A percentile compares a stretch with the other conserved stretches of the same genome.
Conservation (phyloP, 2,329 filamentous ascomycete genomes). For the Ophiognomonia clavigignenti-juglandacearum region DNA sequence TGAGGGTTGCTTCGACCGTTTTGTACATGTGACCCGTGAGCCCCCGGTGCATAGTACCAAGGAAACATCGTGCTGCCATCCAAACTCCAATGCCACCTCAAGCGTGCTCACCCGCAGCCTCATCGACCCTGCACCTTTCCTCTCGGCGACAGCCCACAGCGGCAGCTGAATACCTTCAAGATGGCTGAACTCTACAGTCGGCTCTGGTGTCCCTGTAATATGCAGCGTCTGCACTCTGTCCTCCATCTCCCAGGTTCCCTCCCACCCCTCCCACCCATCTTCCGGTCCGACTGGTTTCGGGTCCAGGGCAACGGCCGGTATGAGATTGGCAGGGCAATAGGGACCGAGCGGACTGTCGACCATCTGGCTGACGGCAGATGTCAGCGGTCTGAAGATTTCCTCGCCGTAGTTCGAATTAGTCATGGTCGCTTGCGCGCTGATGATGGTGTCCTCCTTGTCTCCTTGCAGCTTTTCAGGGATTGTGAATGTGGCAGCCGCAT, state of each 20-base stretch:
- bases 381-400: slow-evolving; percentile 1
- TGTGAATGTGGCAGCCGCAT: slow-evolving; percentile 5
- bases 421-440: slow-evolving; percentile 9
- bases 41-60: slow-evolving; percentile 7
- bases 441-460: not conserved
- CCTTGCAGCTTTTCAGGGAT: not conserved
- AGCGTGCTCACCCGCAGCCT: slow-evolving; percentile 5
- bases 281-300: not conserved
- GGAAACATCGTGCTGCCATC: not conserved
- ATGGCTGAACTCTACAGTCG: slow-evolving; percentile 3
- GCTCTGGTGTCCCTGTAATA: not conserved
- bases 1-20: too few species aligned
- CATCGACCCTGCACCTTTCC: not conserved
- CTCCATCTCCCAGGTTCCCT: slow-evolving; percentile 8
- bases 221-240: slow-evolving; percentile 6
- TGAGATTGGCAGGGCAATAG: not conserved
- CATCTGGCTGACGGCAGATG: slow-evolving; percentile 4
- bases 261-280: slow-evolving; percentile 6
- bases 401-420: slow-evolving; percentile 10
- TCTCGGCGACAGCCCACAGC: slow-evolving; percentile 6
- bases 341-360: slow-evolving; percentile 5
- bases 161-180: slow-evolving; percentile 3
- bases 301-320: not conserved
- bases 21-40: slow-evolving; percentile 6
- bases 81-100: slow-evolving; percentile 5